phyloP scores from a whole-genome alignment of 2,329 filamentous ascomycete species.

The Nothophoma quercina region DNA sequence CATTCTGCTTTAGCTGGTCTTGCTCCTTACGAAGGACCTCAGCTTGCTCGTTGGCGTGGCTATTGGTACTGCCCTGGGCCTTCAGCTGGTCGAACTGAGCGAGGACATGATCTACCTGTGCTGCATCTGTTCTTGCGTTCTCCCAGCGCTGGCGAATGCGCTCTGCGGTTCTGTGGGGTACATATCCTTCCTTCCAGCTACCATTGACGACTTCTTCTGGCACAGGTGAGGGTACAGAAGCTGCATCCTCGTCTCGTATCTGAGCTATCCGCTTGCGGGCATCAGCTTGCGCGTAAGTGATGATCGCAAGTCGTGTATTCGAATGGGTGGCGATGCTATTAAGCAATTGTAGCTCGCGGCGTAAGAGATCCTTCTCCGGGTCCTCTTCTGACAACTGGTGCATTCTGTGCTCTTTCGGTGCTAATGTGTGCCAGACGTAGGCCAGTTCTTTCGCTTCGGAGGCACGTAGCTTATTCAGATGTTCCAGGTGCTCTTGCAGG shows the following conservation, averaged over 20 bases:
- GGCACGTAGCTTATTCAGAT: constrained; percentile 18
- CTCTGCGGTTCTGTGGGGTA: constrained; percentile 1
- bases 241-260: constrained; percentile 8
- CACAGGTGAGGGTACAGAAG: not conserved
- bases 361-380: constrained; percentile 21
- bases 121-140: not conserved
- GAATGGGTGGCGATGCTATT: constrained; percentile 20
- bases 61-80: constrained; percentile 4
- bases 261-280: constrained; percentile 25
- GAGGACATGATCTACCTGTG: constrained; percentile 6
- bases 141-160: constrained; percentile 12
- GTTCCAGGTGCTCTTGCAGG: constrained; percentile 25
- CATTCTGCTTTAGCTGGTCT: constrained; percentile 13
- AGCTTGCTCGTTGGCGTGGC: constrained; percentile 2
- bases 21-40: constrained; percentile 7
- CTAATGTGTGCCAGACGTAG: constrained; percentile 25
- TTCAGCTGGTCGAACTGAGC: constrained; percentile 6
- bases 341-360: constrained; percentile 27
- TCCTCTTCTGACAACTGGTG: constrained; percentile 22
- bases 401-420: constrained; percentile 25
- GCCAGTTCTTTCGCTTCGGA: constrained; percentile 18
- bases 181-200: not conserved
- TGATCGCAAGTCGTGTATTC: constrained; percentile 15
- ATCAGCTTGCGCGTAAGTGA: constrained; percentile 26
- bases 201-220: not conserved